A percentile compares a stretch with the other conserved stretches of the same genome.
phyloP scores from a whole-genome alignment of 73 alveolate genomes.

The Uronychia setigera region DNA sequence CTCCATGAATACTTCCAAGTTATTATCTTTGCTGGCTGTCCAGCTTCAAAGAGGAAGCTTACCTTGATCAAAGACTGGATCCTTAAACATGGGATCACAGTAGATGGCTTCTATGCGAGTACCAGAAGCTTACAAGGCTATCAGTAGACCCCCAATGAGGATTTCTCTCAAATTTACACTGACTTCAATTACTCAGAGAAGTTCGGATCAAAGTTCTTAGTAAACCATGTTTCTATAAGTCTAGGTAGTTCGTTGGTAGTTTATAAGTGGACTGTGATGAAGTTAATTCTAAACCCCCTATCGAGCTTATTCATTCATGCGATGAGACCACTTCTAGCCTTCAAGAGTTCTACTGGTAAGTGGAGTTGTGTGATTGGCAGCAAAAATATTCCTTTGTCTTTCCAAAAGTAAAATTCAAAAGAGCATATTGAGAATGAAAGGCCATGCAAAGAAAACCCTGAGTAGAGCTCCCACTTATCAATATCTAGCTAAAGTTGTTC shows the following conservation, averaged over 20 bases:
- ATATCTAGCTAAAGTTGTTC: background rate
- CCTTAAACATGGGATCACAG: background rate
- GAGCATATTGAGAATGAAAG: background rate
- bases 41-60: background rate
- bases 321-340: background rate
- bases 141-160: background rate
- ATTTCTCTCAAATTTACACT: background rate
- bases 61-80: background rate
- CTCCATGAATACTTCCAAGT: background rate
- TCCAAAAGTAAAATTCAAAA: background rate
- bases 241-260: background rate
- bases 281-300: background rate
- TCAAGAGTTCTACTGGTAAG: background rate
- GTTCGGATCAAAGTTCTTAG: background rate
- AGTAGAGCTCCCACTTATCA: too few relatives aligned
- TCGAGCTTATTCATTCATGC: background rate
- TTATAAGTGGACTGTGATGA: background rate
- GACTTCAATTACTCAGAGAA: background rate
- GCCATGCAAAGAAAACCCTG: conserved; percentile 1
- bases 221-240: background rate
- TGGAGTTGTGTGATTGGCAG: background rate
- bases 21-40: background rate
- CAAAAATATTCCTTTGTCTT: background rate
- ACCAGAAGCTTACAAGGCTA: background rate
- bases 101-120: background rate